Percentiles rank a stretch among this genome's conserved stretches.
phyloP scores from a whole-genome alignment of 225 moss, liverwort and hornwort species.

The Rhytidiadelphus loreus region DNA sequence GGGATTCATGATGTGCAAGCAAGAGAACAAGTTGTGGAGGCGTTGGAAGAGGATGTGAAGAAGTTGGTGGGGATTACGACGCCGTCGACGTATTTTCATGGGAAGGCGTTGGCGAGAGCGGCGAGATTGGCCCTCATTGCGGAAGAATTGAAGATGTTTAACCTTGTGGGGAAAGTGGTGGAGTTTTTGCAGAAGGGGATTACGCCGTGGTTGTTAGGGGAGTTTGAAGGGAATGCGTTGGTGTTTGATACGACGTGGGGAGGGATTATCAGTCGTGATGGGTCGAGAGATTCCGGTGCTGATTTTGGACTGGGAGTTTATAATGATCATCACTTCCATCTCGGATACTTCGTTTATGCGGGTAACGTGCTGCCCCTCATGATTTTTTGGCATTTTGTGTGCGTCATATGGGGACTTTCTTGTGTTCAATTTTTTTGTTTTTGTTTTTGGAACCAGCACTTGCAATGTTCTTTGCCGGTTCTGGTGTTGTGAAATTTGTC shows the following conservation, averaged over 20 bases:
- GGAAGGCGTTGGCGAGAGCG: slow-evolving; percentile 76
- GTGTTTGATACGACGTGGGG: slow-evolving; percentile 83
- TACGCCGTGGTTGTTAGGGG: slow-evolving; percentile 69
- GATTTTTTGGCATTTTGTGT: neutral
- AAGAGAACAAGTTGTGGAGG: slow-evolving; percentile 32
- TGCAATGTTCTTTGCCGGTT: neutral
- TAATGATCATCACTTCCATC: slow-evolving; percentile 93
- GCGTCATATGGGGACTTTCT: neutral
- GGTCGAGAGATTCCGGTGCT: slow-evolving; percentile 58
- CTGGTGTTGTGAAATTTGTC: neutral
- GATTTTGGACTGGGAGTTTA: slow-evolving; percentile 86
- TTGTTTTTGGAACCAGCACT: neutral
- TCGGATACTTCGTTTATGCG: slow-evolving; percentile 93
- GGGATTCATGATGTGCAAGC: slow-evolving; percentile 29
- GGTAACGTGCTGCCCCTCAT: neutral
- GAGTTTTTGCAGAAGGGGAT: slow-evolving; percentile 48
- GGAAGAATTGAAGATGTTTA: slow-evolving; percentile 46
- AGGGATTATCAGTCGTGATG: slow-evolving; percentile 72
- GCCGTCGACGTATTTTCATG: slow-evolving; percentile 78
- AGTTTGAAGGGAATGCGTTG: slow-evolving; percentile 57
- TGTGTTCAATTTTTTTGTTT: neutral
- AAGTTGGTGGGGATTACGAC: slow-evolving; percentile 35
- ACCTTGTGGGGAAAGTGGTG: slow-evolving; percentile 39
- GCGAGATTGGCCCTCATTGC: slow-evolving; percentile 82
- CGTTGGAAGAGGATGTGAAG: slow-evolving; percentile 50